Conservation (phyloP, 768 basidiomycete species). For the Mycena vitilis region DNA sequence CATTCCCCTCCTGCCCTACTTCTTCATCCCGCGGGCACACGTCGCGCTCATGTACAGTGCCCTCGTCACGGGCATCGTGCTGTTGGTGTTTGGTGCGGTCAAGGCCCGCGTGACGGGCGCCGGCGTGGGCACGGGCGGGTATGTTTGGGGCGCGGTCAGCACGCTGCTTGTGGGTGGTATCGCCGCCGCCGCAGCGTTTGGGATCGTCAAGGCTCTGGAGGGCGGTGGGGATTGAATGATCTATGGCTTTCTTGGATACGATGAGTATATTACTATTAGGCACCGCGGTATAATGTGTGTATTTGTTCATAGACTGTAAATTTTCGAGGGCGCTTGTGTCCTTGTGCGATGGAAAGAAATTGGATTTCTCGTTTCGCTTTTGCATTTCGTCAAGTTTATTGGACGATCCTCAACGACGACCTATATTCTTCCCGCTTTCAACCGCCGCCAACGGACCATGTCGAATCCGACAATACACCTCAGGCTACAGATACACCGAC, state of each 20-base stretch:
- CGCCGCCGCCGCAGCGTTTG: constrained; percentile 79
- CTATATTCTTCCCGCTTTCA: too few relatives aligned
- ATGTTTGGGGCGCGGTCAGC: constrained; percentile 88
- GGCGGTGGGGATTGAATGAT: constrained; percentile 34
- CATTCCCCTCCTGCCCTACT: constrained; percentile 93
- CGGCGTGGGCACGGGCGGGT: constrained; percentile 71
- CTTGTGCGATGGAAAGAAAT: too few relatives aligned
- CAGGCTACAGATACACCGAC: background rate
- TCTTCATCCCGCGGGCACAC: constrained; percentile 82
- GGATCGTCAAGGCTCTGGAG: constrained; percentile 62
- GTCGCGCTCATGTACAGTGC: constrained; percentile 79
- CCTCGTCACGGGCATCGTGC: constrained; percentile 83
- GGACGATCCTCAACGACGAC: too few relatives aligned
- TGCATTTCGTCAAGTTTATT: too few relatives aligned
- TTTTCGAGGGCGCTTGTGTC: too few relatives aligned
- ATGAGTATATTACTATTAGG: too few relatives aligned
- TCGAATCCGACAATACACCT: background rate
- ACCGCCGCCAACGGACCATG: too few relatives aligned
- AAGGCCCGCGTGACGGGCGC: constrained; percentile 92
- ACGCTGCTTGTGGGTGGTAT: constrained; percentile 91
- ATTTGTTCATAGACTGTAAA: background rate
- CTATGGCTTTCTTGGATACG: background rate
- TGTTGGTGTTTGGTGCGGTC: constrained; percentile 91
- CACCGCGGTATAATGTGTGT: too few relatives aligned
- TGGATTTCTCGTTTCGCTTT: too few relatives aligned